Evolutionary conservation across 257 asterid species (phyloP), one percentile per base, ranked within the genome.

Genomic region (Linderniella brevidens): DNA sequence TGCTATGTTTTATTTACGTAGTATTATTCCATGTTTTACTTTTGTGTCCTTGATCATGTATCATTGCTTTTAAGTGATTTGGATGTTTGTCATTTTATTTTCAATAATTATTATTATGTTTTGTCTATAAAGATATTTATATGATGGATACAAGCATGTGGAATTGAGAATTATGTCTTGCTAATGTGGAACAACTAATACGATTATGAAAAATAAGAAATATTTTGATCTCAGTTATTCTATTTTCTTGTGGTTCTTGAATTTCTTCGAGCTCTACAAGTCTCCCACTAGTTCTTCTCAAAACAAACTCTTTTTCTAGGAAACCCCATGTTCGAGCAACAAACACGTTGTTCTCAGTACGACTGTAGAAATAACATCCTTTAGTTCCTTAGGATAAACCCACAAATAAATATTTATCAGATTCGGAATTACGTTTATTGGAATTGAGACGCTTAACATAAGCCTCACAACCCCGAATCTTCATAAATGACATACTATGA

Each of bases 381-480:
- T 15, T 19, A 5, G 17, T 4, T 9, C n/a, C 9, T 10, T 48
- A 9, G 0, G 53, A 37, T 19, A 19, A 48, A 0, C 39, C 53
- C 39, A 48, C 17, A 48, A 48, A 25, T 13, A 48, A 29, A 17
- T 14, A 20, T 12, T 48, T 48, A 11, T 48, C 53, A 29, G 14
- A 48, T 48, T 29, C 20, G 40, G 12, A 4, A 0, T 8, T 38
- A 18, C 19, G 32, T 38, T 48, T 48, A 8, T 48, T 38, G 12
- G 53, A 48, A 12, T 48, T 11, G n/a, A 20, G 6, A 19, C 40
- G 0, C 20, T 29, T 48, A 4, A 48, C 53, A 48, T 48, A 48
- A 48, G 38, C 53, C 6, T 10, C 39, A 19, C 53, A 48, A 15
- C 39, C 53, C 53, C 40, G 20, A 48, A 29, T 16, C 39, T 14